phyloP scores from a whole-genome alignment of 2,329 filamentous ascomycete species.

The Exophiala dermatitidis region DNA sequence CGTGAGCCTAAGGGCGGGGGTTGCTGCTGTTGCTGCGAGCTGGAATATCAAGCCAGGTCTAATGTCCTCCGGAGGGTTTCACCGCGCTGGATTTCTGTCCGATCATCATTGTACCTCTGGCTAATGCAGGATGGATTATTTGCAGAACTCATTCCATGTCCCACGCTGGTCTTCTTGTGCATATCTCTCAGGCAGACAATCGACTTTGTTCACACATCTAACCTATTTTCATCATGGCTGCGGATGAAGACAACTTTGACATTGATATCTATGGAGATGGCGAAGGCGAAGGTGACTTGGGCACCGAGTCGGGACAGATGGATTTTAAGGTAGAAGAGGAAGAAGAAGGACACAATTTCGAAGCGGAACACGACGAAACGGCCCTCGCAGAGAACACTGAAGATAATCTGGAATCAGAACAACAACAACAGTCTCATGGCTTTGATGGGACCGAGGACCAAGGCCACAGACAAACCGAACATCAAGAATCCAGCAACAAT shows the following conservation, averaged over 20 bases:
- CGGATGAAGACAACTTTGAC: constrained; percentile 63
- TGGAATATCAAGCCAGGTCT: no score
- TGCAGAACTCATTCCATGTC: constrained; percentile 17
- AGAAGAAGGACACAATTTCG: constrained; percentile 25
- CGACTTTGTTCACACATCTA: constrained; percentile 10
- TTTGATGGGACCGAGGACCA: not conserved
- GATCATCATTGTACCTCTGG: constrained; percentile 10
- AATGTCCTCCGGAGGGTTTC: not conserved
- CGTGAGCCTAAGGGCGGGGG: not conserved
- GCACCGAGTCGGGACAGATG: constrained; percentile 35
- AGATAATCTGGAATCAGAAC: constrained; percentile 3
- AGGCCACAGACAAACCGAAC: not conserved
- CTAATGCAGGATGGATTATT: constrained; percentile 16
- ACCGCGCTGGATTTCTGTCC: constrained; percentile 1
- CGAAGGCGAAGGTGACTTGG: constrained; percentile 37
- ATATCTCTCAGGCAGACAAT: constrained; percentile 21
- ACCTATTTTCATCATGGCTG: constrained; percentile 34
- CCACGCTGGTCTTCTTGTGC: constrained; percentile 15
- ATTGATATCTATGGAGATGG: constrained; percentile 63
- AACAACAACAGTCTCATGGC: constrained; percentile 1
- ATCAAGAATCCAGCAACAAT: constrained; percentile 1
- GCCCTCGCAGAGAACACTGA: not conserved
- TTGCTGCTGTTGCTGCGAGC: not conserved
- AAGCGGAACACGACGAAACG: constrained; percentile 12
- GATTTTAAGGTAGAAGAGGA: constrained; percentile 34